Conservation (phyloP, 2,329 filamentous ascomycete genomes). For the Ceratocystis ficicola region DNA sequence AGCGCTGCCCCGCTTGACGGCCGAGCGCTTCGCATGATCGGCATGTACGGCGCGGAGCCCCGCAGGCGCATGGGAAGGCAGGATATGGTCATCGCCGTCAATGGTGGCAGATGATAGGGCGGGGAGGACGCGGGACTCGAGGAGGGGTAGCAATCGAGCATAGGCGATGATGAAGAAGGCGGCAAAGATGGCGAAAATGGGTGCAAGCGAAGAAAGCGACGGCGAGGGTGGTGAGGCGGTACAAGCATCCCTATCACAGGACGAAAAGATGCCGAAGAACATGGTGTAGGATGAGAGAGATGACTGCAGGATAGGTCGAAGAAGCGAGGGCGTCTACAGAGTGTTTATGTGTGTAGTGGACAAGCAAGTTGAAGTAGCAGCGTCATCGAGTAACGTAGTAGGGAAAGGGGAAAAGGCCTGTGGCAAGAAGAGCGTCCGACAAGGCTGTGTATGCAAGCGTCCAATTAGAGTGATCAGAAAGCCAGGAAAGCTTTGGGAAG, state of each 20-base stretch:
- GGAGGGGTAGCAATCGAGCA: slow-evolving; percentile 58
- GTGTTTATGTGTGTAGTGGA: not conserved
- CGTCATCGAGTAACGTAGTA: not conserved
- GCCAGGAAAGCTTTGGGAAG: no score
- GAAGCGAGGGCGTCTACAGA: no score
- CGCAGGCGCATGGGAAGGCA: slow-evolving; percentile 50
- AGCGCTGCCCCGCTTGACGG: slow-evolving; percentile 42
- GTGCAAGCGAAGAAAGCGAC: slow-evolving; percentile 48
- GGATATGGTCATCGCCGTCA: slow-evolving; percentile 49
- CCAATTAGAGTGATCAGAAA: not conserved
- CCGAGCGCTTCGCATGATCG: slow-evolving; percentile 43
- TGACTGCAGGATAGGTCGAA: not conserved
- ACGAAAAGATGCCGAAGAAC: slow-evolving; percentile 34
- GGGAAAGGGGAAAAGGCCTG: not conserved
- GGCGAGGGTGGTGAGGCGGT: slow-evolving; percentile 36
- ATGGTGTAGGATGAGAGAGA: not conserved
- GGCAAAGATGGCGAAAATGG: slow-evolving; percentile 60
- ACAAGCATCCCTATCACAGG: slow-evolving; percentile 49
- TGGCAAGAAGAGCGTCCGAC: not conserved
- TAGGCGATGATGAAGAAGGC: slow-evolving; percentile 40
- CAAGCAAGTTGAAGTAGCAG: not conserved
- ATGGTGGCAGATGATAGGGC: slow-evolving; percentile 38
- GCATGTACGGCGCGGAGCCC: slow-evolving; percentile 47
- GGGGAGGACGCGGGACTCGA: slow-evolving; percentile 38
- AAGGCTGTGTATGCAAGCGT: not conserved